Percentiles rank a stretch among this genome's conserved stretches.
phyloP scores from a whole-genome alignment of 2,329 filamentous ascomycete genomes.

The Talaromyces sp. region DNA sequence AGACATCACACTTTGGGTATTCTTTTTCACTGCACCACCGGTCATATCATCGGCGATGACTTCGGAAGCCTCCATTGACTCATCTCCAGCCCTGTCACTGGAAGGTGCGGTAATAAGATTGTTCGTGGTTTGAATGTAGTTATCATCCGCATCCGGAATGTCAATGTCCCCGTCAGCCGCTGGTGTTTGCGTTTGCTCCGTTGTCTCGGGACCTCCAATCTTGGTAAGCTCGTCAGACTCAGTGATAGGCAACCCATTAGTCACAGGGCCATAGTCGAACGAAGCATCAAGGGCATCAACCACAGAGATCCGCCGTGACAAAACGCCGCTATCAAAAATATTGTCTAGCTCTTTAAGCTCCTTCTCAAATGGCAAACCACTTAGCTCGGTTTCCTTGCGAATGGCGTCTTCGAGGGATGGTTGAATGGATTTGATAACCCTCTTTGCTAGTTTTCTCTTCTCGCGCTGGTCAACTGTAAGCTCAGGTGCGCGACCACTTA shows the following conservation, averaged over 20 bases:
- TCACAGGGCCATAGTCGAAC: slow-evolving; percentile 47
- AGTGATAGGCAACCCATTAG: slow-evolving; percentile 23
- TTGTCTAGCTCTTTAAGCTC: slow-evolving; percentile 71
- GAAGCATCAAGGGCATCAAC: slow-evolving; percentile 41
- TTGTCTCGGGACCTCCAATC: slow-evolving; percentile 18
- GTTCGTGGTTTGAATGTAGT: slow-evolving; percentile 12
- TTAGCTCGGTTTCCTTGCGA: slow-evolving; percentile 77
- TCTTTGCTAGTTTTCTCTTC: slow-evolving; percentile 78
- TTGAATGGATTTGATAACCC: slow-evolving; percentile 81
- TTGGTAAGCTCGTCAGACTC: slow-evolving; percentile 22
- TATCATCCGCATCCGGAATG: slow-evolving; percentile 20
- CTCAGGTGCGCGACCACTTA: slow-evolving; percentile 48
- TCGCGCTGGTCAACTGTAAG: slow-evolving; percentile 67
- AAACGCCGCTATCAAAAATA: slow-evolving; percentile 66
- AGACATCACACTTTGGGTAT: slow-evolving; percentile 24
- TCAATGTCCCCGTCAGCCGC: slow-evolving; percentile 19
- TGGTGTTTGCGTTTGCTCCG: slow-evolving; percentile 24
- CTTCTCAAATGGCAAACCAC: slow-evolving; percentile 64
- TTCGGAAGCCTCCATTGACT: slow-evolving; percentile 33
- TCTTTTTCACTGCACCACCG: slow-evolving; percentile 31
- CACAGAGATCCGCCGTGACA: slow-evolving; percentile 50
- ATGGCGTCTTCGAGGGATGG: slow-evolving; percentile 72
- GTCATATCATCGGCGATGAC: slow-evolving; percentile 23
- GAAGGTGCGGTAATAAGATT: slow-evolving; percentile 15
- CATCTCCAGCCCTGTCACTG: slow-evolving; percentile 18